Conservation (phyloP, 2,329 filamentous ascomycete species). For the Aspergillus floridensis region DNA sequence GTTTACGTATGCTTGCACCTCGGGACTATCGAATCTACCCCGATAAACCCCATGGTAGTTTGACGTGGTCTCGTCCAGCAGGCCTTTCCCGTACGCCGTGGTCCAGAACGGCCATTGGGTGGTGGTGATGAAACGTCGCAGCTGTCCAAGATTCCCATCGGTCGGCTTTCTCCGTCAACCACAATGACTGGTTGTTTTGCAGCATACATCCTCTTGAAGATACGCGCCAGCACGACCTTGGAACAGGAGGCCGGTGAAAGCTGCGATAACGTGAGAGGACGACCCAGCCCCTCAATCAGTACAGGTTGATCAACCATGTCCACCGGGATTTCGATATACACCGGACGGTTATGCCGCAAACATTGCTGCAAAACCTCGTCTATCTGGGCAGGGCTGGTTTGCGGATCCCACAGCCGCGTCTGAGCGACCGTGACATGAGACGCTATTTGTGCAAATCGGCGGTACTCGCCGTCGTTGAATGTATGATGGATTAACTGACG, state of each 20-base stretch:
- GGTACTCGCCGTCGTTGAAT: too few relatives aligned
- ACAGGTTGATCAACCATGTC: constrained; percentile 74
- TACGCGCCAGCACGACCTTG: constrained; percentile 65
- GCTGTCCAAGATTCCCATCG: constrained; percentile 68
- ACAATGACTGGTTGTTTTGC: constrained; percentile 67
- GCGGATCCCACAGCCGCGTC: too few relatives aligned
- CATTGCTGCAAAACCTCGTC: constrained; percentile 37
- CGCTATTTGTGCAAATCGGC: too few relatives aligned
- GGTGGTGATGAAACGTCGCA: constrained; percentile 67
- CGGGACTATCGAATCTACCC: too few relatives aligned
- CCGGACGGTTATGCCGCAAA: constrained; percentile 63
- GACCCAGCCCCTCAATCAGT: constrained; percentile 65
- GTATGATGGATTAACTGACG: constrained; percentile 57
- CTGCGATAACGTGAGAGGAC: constrained; percentile 48
- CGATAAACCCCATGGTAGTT: constrained; percentile 74
- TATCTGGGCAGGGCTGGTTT: too few relatives aligned
- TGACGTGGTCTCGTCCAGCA: constrained; percentile 67
- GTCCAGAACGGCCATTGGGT: constrained; percentile 73
- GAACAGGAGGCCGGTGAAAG: not conserved
- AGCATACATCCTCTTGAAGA: constrained; percentile 63
- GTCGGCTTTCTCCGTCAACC: constrained; percentile 74
- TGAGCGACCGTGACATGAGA: too few relatives aligned
- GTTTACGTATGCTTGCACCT: too few relatives aligned
- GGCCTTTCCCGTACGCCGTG: constrained; percentile 83
- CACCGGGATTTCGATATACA: constrained; percentile 76